Conservation (phyloP, 164 flowering plant genomes). For the Saururus chinensis region DNA sequence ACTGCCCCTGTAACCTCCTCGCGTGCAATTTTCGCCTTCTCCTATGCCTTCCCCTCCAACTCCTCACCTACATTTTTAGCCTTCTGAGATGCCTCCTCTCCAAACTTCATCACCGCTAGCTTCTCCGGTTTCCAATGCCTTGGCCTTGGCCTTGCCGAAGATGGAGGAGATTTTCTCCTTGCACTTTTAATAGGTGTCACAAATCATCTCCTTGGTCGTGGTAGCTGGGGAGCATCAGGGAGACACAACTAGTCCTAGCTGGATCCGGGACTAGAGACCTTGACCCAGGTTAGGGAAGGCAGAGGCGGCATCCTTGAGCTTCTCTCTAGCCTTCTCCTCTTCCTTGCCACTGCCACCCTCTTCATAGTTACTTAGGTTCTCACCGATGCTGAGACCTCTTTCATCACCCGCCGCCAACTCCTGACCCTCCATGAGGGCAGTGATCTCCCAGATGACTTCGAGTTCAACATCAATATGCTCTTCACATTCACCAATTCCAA, state of each 20-base stretch:
- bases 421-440: too few relatives aligned
- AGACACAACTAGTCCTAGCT: background rate
- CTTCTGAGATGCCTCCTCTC: background rate
- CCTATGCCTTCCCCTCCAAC: too few relatives aligned
- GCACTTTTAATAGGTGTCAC: constrained; percentile 57
- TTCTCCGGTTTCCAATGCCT: constrained; percentile 6
- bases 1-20: too few relatives aligned
- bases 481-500: constrained; percentile 29
- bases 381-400: too few relatives aligned
- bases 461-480: constrained; percentile 10
- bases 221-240: background rate
- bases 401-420: too few relatives aligned
- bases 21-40: too few relatives aligned
- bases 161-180: constrained; percentile 31
- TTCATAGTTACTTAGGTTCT: too few relatives aligned
- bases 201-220: constrained; percentile 37
- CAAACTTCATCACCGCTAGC: background rate
- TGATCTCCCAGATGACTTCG: too few relatives aligned
- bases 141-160: constrained; percentile 24
- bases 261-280: constrained; percentile 5
- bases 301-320: constrained; percentile 15
- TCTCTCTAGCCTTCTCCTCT: constrained; percentile 12
- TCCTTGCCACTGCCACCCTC: too few relatives aligned
- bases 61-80: too few relatives aligned
- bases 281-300: constrained; percentile 23